Evolutionary conservation across 2,329 filamentous ascomycete genomes (phyloP).

Genomic region (Plenodomus lindquistii): DNA sequence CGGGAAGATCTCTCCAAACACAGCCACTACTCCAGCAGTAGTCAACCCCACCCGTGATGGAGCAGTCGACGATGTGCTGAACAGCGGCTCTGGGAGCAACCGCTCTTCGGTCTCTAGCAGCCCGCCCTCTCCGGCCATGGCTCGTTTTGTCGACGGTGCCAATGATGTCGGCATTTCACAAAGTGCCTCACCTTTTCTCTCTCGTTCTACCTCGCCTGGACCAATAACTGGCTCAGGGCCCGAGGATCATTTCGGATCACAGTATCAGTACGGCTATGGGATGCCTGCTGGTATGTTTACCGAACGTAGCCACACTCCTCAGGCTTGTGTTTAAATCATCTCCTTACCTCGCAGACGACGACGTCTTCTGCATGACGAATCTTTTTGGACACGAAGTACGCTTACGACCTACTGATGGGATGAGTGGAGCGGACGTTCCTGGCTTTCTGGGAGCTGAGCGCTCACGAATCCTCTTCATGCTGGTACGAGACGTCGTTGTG

Average conservation of each 20-base stretch:
- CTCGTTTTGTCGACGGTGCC: slow-evolving; percentile 45
- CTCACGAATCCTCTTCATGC: slow-evolving; percentile 39
- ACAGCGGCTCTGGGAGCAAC: slow-evolving; percentile 33
- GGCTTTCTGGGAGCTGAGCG: slow-evolving; percentile 25
- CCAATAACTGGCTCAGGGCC: slow-evolving; percentile 46
- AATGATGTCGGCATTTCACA: slow-evolving; percentile 36
- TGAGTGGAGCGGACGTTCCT: slow-evolving; percentile 42
- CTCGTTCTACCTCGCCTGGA: slow-evolving; percentile 49
- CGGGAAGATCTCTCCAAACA: slow-evolving; percentile 46
- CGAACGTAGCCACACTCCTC: slow-evolving; percentile 51
- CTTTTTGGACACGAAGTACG: slow-evolving; percentile 41
- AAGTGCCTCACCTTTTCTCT: slow-evolving; percentile 41
- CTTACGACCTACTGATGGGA: slow-evolving; percentile 40
- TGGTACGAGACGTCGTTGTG: slow-evolving; percentile 35
- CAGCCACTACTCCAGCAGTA: slow-evolving; percentile 22
- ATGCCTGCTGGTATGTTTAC: slow-evolving; percentile 50
- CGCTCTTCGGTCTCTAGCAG: slow-evolving; percentile 43
- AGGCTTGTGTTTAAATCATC: slow-evolving; percentile 40
- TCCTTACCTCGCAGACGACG: slow-evolving; percentile 5
- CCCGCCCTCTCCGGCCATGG: slow-evolving; percentile 41
- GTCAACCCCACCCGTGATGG: slow-evolving; percentile 33
- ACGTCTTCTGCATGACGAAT: slow-evolving; percentile 36
- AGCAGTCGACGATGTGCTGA: slow-evolving; percentile 32
- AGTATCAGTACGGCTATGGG: slow-evolving; percentile 48
- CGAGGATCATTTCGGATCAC: slow-evolving; percentile 46